These are phyloP conservation scores for Leishmania tropica DNA, from an alignment of 208 protist species.

Conservation along the genomic window DNA sequence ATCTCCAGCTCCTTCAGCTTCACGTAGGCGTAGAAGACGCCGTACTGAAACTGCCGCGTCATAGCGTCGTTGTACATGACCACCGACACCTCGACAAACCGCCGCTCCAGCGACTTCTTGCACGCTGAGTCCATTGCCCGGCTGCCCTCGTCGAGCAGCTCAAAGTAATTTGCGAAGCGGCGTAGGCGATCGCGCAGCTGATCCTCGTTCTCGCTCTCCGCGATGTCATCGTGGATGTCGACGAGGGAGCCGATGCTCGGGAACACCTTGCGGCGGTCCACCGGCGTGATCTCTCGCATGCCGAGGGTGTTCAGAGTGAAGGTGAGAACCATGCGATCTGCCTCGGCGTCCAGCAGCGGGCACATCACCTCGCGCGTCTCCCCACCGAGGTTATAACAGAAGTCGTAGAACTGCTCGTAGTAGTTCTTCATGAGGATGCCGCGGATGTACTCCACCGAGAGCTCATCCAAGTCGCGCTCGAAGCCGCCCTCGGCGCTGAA, in stretches of 20 bases:
- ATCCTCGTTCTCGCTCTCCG: conserved; percentile 80
- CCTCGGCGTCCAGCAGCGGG: conserved; percentile 94
- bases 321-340: conserved; percentile 97
- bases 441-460: conserved; percentile 98
- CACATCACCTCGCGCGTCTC: conserved; percentile 92
- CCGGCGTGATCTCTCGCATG: conserved; percentile 84
- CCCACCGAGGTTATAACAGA: conserved; percentile 90
- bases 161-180: conserved; percentile 74
- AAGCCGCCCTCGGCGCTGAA: conserved; percentile 82
- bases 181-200: conserved; percentile 82
- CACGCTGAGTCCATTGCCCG: conserved; percentile 50
- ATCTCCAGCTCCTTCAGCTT: conserved; percentile 95
- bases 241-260: conserved; percentile 90
- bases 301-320: conserved; percentile 98
- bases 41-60: conserved; percentile 93
- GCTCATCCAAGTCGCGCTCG: conserved; percentile 85
- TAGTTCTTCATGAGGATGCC: conserved; percentile 98
- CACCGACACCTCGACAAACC: conserved; percentile 88
- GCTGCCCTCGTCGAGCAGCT: conserved; percentile 78
- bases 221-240: conserved; percentile 89
- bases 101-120: conserved; percentile 84
- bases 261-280: conserved; percentile 82
- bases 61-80: conserved; percentile 86
- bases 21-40: conserved; percentile 93
- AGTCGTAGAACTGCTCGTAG: conserved; percentile 98